phyloP scores from a whole-genome alignment of 2,329 filamentous ascomycete genomes.

The Capronia epimyces region DNA sequence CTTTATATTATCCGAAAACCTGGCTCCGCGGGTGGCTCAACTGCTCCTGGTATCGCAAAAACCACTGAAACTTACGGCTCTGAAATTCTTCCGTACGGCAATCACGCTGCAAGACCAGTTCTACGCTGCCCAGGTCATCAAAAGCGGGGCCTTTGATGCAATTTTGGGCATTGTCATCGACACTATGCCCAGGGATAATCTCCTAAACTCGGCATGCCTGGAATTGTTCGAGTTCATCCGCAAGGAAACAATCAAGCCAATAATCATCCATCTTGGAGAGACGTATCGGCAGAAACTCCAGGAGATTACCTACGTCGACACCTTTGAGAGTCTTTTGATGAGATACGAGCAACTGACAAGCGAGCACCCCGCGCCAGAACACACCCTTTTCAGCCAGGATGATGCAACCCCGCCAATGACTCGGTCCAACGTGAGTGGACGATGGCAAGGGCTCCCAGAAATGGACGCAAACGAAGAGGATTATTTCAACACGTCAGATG shows the following conservation, averaged over 20 bases:
- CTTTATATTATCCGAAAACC: conserved; percentile 74
- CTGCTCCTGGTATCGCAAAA: conserved; percentile 80
- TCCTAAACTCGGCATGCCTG: conserved; percentile 86
- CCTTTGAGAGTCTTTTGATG: conserved; percentile 69
- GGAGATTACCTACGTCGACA: conserved; percentile 73
- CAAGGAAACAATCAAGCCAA: conserved; percentile 70
- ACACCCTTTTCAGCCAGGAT: conserved; percentile 63
- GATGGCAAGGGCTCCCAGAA: conserved; percentile 70
- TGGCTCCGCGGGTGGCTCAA: conserved; percentile 74
- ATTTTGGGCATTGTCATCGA: conserved; percentile 78
- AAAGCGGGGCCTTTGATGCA: conserved; percentile 68
- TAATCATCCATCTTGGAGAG: conserved; percentile 78
- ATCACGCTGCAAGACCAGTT: conserved; percentile 84
- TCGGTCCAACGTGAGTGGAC: conserved; percentile 49
- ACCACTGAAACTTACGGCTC: conserved; percentile 80
- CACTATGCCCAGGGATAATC: conserved; percentile 85
- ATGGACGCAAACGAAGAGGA: conserved; percentile 82
- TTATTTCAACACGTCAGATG: conserved; percentile 87
- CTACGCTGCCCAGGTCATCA: conserved; percentile 77
- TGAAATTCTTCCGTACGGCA: conserved; percentile 89
- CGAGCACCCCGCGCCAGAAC: conserved; percentile 57
- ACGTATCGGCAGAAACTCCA: conserved; percentile 74
- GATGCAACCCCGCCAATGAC: conserved; percentile 50
- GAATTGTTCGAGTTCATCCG: conserved; percentile 92
- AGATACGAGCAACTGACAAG: conserved; percentile 74